A percentile compares a stretch with the other conserved stretches of the same genome.
Conservation (phyloP, 129 eudicot species). For the Centella asiatica region DNA sequence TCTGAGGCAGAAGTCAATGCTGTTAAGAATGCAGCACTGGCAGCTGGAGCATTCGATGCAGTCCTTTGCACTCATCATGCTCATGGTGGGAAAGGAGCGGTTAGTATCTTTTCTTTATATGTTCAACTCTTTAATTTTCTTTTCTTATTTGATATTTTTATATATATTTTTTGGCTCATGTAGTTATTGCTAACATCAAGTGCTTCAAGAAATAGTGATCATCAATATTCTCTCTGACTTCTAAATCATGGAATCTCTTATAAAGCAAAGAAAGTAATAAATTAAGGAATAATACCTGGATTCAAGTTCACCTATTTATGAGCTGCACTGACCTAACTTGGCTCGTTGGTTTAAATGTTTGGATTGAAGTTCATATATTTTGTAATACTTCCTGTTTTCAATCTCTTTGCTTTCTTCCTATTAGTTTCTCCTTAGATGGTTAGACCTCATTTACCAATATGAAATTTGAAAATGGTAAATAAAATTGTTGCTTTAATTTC, state of each 20-base stretch:
- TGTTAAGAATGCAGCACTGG: conserved; percentile 56
- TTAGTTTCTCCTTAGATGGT: too few species aligned
- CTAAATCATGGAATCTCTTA: not conserved
- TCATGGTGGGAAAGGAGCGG: conserved; percentile 99
- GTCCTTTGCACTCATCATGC: conserved; percentile 93
- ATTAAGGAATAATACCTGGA: not conserved
- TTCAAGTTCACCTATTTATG: too few species aligned
- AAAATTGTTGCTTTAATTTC: too few species aligned
- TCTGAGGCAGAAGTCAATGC: conserved; percentile 81
- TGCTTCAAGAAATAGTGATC: not conserved
- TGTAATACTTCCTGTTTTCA: not conserved
- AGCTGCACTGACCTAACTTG: not conserved
- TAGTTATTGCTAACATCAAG: not conserved
- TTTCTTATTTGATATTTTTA: not conserved
- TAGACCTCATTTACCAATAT: too few species aligned
- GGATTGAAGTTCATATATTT: not conserved
- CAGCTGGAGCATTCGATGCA: conserved; percentile 94
- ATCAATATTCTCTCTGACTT: not conserved
- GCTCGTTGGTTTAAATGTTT: not conserved
- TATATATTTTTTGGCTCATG: not conserved
- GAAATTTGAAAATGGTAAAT: too few species aligned
- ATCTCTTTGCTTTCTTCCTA: too few species aligned
- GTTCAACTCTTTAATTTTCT: not conserved
- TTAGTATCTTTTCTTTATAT: conserved; percentile 27
- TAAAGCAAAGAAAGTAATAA: not conserved